A percentile compares a stretch with the other conserved stretches of the same genome.
These are phyloP conservation scores for Rhazya stricta DNA, from an alignment of 257 asterid genomes.

Conservation along the genomic window DNA sequence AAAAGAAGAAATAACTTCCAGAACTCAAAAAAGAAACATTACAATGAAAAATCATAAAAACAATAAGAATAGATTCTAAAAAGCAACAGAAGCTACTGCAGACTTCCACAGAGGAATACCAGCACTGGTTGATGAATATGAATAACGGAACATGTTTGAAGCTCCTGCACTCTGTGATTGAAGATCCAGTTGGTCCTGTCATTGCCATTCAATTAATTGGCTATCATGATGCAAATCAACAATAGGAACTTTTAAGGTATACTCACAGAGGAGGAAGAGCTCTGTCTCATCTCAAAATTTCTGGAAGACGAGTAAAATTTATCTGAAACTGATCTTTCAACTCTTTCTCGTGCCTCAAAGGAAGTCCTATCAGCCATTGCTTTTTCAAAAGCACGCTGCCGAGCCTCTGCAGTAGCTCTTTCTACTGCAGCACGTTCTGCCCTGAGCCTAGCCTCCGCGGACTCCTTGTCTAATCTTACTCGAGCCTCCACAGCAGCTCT, in stretches of 20 bases:
- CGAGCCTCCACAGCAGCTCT: slow-evolving; percentile 53
- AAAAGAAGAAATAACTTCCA: slow-evolving; percentile 6
- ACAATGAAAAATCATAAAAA: not conserved
- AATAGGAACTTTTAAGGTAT: slow-evolving; percentile 22
- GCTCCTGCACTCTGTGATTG: slow-evolving; percentile 40
- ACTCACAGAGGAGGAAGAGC: slow-evolving; percentile 66
- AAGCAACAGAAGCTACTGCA: slow-evolving; percentile 9
- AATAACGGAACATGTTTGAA: slow-evolving; percentile 38
- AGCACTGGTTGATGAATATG: slow-evolving; percentile 42
- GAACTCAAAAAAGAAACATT: not conserved
- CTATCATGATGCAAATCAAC: slow-evolving; percentile 17
- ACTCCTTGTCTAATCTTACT: slow-evolving; percentile 62
- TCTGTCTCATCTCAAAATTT: slow-evolving; percentile 47
- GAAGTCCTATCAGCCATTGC: slow-evolving; percentile 49
- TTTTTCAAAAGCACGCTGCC: slow-evolving; percentile 71
- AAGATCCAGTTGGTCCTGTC: slow-evolving; percentile 36
- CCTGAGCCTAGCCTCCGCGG: slow-evolving; percentile 59
- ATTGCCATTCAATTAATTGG: slow-evolving; percentile 23
- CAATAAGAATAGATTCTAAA: slow-evolving; percentile 1
- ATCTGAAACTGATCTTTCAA: slow-evolving; percentile 47
- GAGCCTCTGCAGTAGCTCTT: slow-evolving; percentile 84
- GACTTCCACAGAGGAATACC: slow-evolving; percentile 40
- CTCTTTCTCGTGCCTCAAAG: slow-evolving; percentile 32
- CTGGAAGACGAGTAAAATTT: slow-evolving; percentile 49
- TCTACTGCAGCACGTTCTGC: slow-evolving; percentile 81